These are phyloP conservation scores for Exophiala oligosperma DNA, from an alignment of 2,329 filamentous ascomycete species.

Conservation along the genomic window DNA sequence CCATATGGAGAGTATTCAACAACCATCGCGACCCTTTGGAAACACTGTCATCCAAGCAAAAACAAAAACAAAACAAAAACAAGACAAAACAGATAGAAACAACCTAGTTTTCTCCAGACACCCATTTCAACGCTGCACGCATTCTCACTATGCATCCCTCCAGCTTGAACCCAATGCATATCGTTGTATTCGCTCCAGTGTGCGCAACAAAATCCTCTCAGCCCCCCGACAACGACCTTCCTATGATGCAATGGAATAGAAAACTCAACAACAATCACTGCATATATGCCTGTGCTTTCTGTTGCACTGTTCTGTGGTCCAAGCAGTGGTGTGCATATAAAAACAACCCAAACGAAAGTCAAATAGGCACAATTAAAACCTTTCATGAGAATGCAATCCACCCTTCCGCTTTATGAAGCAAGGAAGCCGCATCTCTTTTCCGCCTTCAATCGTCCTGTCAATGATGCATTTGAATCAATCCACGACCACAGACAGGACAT, in stretches of 20 bases:
- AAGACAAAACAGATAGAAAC: not conserved
- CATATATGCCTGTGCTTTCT: constrained; percentile 11
- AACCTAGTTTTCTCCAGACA: not conserved
- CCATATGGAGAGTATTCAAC: too few relatives aligned
- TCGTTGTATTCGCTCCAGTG: too few relatives aligned
- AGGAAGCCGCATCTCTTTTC: too few relatives aligned
- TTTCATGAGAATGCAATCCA: not conserved
- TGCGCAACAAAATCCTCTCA: too few relatives aligned
- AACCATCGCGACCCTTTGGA: too few relatives aligned
- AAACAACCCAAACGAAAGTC: not conserved
- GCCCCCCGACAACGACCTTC: not conserved
- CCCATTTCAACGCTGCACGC: constrained; percentile 7
- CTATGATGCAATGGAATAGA: constrained; percentile 5
- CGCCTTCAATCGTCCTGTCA: not conserved
- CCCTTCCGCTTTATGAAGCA: too few relatives aligned
- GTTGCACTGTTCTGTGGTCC: constrained; percentile 25
- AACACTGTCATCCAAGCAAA: too few relatives aligned
- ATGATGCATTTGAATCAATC: not conserved
- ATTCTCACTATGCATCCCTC: constrained; percentile 18
- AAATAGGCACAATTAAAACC: not conserved
- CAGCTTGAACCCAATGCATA: constrained; percentile 1
- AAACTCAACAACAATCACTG: constrained; percentile 13
- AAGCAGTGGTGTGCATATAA: constrained; percentile 1
- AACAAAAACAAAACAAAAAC: not conserved
- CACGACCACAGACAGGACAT: not conserved